Base-by-base conservation (phyloP, 2,329 filamentous ascomycete genomes). In the Penicillium sp. region DNA sequence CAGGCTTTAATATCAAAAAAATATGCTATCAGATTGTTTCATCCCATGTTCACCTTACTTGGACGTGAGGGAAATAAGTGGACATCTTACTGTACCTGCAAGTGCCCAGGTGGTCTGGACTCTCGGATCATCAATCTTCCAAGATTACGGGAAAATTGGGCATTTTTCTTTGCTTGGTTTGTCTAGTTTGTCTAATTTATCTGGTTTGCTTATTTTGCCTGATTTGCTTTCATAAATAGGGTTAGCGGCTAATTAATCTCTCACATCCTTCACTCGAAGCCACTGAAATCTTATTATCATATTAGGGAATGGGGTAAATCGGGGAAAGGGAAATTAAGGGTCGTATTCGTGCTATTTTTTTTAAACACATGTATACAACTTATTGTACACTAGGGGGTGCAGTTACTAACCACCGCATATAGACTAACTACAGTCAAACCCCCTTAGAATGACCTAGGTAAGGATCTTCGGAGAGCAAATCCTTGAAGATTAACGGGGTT, bases 1-100 rank as follows among this genome's bases (percentile, higher is more conserved):
- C 29, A 29, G 27, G n/a, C 10, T 55, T 55, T 55, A 55, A 55
- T 50, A 29, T 44, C 10, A 5, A 44, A 5, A 44, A 44, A 44
- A n/a, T 9, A 43, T 23, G 21, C 40, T 45, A 51, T 40, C 39
- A 36, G 21, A 47, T 27, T 56, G 54, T 56, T 56, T 56, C 54
- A 56, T 56, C 49, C 41, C 54, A 47, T 53, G 47, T 51, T 56
- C 48, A 33, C 54, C 54, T 56, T 56, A 52, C 54, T 46, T 56
- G 27, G 40, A 51, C n/a, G 47, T 51, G 52, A 50, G 38, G 47
- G 48, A 48, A 49, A 27, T 31, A 50, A 41, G 44, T 43, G 44
- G 44, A 41, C 41, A 45, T 27, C 23, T 29, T 8, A 9, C 29
- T 23, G 45, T 23, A 19, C 23, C 21, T 25, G 27, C 33, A 27